These are phyloP conservation scores for Pelargonium cotyledonis DNA, from an alignment of 441 rosid genomes.

Conservation along the genomic window DNA sequence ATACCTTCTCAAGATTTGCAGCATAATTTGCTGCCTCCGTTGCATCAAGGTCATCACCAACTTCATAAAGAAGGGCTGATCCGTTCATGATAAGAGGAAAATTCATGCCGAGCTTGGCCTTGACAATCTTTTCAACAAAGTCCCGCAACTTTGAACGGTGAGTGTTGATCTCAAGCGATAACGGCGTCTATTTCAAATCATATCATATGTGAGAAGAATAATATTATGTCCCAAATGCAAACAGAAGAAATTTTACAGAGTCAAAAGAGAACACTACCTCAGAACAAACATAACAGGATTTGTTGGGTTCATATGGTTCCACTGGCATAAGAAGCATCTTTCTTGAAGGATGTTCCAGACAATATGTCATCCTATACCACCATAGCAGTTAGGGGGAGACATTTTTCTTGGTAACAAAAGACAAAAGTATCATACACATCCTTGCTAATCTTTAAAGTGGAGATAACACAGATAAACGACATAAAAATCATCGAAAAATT, in stretches of 20 bases:
- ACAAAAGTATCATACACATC: background rate
- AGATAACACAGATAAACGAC: constrained; percentile 1
- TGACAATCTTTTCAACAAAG: constrained; percentile 85
- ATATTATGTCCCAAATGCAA: constrained; percentile 15
- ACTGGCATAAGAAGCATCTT: constrained; percentile 95
- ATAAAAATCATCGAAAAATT: background rate
- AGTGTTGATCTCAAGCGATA: constrained; percentile 77
- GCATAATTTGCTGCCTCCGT: constrained; percentile 69
- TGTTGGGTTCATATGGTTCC: constrained; percentile 84
- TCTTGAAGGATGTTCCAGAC: constrained; percentile 75
- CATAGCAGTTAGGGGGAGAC: background rate
- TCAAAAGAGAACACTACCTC: constrained; percentile 41
- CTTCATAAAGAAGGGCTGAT: constrained; percentile 75
- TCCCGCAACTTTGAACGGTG: constrained; percentile 68
- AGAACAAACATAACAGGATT: constrained; percentile 90
- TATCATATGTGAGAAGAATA: constrained; percentile 16
- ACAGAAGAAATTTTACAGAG: constrained; percentile 15
- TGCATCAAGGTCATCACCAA: constrained; percentile 92
- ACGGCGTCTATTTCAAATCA: constrained; percentile 55
- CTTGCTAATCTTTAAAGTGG: background rate
- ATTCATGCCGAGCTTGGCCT: constrained; percentile 91
- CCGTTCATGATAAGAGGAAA: constrained; percentile 82
- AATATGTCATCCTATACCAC: constrained; percentile 76
- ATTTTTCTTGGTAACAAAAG: background rate
- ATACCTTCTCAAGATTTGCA: constrained; percentile 90